Evolutionary conservation across 495 filamentous ascomycete genomes (phyloP).

Genomic region (Aspergillus baeticus): DNA sequence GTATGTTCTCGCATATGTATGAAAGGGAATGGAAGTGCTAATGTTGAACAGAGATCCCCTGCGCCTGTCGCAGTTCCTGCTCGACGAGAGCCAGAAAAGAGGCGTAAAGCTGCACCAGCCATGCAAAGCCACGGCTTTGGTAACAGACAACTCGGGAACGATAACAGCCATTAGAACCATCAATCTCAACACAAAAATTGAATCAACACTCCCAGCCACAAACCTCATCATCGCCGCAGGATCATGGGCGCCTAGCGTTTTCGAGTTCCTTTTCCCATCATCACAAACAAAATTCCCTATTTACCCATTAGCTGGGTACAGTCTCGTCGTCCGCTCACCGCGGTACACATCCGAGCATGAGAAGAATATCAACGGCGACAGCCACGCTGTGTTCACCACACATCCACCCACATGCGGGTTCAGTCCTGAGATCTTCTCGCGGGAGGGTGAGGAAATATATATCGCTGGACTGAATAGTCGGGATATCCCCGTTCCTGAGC

Average conservation of each 20-base stretch:
- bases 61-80: conserved; percentile 61
- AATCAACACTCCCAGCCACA: conserved; percentile 43
- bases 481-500: conserved; percentile 53
- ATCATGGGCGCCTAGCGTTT: conserved; percentile 65
- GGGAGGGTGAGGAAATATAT: conserved; percentile 65
- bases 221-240: conserved; percentile 66
- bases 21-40: not conserved
- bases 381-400: conserved; percentile 72
- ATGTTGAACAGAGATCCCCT: conserved; percentile 52
- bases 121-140: conserved; percentile 51
- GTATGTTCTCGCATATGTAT: conserved; percentile 31
- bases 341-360: conserved; percentile 40
- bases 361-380: conserved; percentile 32
- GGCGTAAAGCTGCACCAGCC: conserved; percentile 70
- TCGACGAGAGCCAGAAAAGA: conserved; percentile 51
- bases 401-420: conserved; percentile 47
- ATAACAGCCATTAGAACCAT: conserved; percentile 52
- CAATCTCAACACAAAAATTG: conserved; percentile 21
- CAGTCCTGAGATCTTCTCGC: conserved; percentile 72
- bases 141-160: conserved; percentile 44
- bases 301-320: conserved; percentile 66
- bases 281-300: conserved; percentile 52
- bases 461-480: conserved; percentile 69
- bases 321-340: conserved; percentile 63
- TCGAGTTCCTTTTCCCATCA: conserved; percentile 60